Evolutionary conservation across 148 eudicot species (phyloP), one percentile per base, ranked within the genome.

Genomic region (Arbutus unedo): DNA sequence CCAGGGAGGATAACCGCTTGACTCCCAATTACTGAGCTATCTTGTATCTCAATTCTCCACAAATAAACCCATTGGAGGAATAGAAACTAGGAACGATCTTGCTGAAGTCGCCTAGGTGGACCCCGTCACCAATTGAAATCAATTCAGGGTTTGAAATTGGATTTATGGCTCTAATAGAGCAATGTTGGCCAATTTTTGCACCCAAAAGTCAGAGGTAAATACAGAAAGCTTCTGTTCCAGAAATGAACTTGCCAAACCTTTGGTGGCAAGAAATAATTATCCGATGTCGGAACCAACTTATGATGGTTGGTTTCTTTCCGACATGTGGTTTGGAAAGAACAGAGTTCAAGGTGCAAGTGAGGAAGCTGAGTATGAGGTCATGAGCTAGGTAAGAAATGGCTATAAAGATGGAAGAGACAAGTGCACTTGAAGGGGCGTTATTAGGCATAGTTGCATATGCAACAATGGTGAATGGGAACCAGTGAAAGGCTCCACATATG

Each of bases 201-300:
- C 92, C 92, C 79, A 90, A 75, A 41, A 82, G 82, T 31, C 92
- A 51, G 59, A 90, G 73, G 70, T 90, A 90, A 2, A 90, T 87
- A 82, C 90, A 85, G 66, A 90, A 90, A 15, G 92, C 89, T 86
- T 90, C 92, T 38, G 92, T 90, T 74, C 92, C 92, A 44, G 92
- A 90, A 79, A 90, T 90, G 64, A 90, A 85, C 85, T 90, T 90
- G 15, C 88, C 85, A 51, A 90, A 90, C 59, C 89, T 83, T 57
- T 88, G 87, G 59, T 90, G 92, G 76, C 84, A 83, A 7, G 90
- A 77, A 15, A 84, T 75, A 16, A 68, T 83, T 53, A 90, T 66
- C 14, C 90, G 78, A 57, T 90, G 89, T 14, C 83, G 76, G 5
- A 90, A 81, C 92, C 92, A 90, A 78, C 72, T 86, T 62, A 10